These are phyloP conservation scores for Trichoderma asperelloides DNA, from an alignment of 495 filamentous ascomycete genomes.

Conservation along the genomic window DNA sequence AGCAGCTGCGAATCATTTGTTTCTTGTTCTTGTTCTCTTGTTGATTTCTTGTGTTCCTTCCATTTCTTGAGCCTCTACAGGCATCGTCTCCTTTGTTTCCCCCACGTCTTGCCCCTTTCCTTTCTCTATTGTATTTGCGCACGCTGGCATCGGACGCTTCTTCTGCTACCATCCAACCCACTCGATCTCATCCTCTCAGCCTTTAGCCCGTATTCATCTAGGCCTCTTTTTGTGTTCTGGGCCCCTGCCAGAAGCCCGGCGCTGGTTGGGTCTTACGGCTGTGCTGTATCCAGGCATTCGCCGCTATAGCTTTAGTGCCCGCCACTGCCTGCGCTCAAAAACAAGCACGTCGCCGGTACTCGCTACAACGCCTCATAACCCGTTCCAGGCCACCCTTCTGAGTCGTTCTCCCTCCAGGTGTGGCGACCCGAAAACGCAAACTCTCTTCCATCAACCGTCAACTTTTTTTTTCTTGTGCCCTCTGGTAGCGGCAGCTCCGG, in stretches of 20 bases:
- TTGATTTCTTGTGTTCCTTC: background rate
- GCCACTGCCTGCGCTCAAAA: background rate
- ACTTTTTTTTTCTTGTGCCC: background rate
- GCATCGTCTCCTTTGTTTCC: background rate
- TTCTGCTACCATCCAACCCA: background rate
- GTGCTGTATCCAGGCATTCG: background rate
- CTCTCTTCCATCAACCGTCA: background rate
- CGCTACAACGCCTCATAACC: background rate
- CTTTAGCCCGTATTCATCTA: background rate
- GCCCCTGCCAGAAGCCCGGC: background rate
- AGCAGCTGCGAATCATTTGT: background rate
- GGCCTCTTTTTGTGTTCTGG: background rate
- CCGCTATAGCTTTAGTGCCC: background rate
- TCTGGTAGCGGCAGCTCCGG: constrained; percentile 5
- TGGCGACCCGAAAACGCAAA: background rate
- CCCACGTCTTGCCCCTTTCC: background rate
- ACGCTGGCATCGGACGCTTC: background rate
- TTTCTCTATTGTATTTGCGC: background rate
- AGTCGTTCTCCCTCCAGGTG: background rate
- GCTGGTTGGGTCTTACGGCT: constrained; percentile 3
- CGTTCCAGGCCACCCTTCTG: background rate
- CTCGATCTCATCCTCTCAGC: background rate
- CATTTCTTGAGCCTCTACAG: background rate
- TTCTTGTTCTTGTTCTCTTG: background rate
- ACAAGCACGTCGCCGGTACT: background rate